Percentiles rank a stretch among this genome's conserved stretches.
phyloP scores from a whole-genome alignment of 1,139 yeast genomes.

The Pichia sp. region DNA sequence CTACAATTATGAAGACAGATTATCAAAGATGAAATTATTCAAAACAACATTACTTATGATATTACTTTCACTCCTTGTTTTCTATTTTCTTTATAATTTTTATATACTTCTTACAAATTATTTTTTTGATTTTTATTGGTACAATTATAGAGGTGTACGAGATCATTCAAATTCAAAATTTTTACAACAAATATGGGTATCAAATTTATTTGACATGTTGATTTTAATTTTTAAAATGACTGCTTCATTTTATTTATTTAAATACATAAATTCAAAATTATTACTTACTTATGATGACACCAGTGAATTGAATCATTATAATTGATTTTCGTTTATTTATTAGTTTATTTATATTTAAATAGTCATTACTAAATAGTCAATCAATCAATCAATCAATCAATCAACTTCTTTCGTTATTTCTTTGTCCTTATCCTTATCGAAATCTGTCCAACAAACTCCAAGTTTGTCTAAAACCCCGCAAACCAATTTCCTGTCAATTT shows the following conservation, averaged over 20 bases:
- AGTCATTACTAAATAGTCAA: too few relatives aligned
- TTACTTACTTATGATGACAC: constrained; percentile 21
- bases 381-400: too few relatives aligned
- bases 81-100: constrained; percentile 1
- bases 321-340: not conserved
- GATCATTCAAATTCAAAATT: constrained; percentile 2
- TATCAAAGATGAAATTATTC: constrained; percentile 4
- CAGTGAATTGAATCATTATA: constrained; percentile 25
- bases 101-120: constrained; percentile 3
- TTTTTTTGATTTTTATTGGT: constrained; percentile 11
- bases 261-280: constrained; percentile 19
- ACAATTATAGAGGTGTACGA: constrained; percentile 5
- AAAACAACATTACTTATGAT: constrained; percentile 10
- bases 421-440: constrained; percentile 4
- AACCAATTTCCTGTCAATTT: constrained; percentile 17
- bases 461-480: constrained; percentile 23
- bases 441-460: constrained; percentile 26
- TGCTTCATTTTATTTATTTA: constrained; percentile 14
- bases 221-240: constrained; percentile 15
- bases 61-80: not conserved
- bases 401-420: too few relatives aligned
- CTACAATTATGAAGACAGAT: constrained; percentile 12
- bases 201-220: constrained; percentile 11
- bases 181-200: constrained; percentile 2
- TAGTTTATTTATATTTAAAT: too few relatives aligned